Evolutionary conservation across 768 basidiomycete species (phyloP), one percentile per base, ranked within the genome.

Genomic region (Suillus subaureus): DNA sequence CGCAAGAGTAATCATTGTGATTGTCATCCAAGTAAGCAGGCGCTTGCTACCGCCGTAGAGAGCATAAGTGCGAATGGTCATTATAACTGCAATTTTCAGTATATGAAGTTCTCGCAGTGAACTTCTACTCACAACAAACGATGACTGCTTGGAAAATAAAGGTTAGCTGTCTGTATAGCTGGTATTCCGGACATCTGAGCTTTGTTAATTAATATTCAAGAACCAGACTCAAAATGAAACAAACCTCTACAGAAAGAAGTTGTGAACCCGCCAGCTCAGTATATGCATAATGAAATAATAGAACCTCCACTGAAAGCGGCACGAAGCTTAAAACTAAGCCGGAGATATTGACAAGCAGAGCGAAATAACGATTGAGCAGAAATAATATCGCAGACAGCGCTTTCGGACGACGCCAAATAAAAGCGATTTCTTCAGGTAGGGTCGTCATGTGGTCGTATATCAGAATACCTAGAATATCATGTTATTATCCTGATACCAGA

Each of bases 21-120:
- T 70, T 1, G 82, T n/a, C 71, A 86, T 70, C 26, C 74, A 74
- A 12, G 70, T 69, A 2, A 82, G 21, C 70, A 86, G 70, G 18
- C 77, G 75, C 49, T 75, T 66, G 23, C 79, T 81, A 35, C 80
- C 70, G 13, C 76, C 75, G 63, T 85, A 87, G 15, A 88, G 71
- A 6, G 87, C 86, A 64, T 81, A 83, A 55, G 83, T 83, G 45
- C 86, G 82, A 47, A 84, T 70, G 12, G 79, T 79, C 37, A 86
- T 71, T 67, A 70, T 85, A 85, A 62, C 84, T 85, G 43, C 5
- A 21, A 62, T 21, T 11, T 13, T 47, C 1, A 49, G 33, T 12
- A 37, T 9, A 21, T 6, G 31, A 5, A 7, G 6, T 23, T 13
- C 47, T 49, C n/a, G 12, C 23, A 49, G 6, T 47, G 12, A 49